A percentile compares a stretch with the other conserved stretches of the same genome.
Conservation (phyloP, 2,329 filamentous ascomycete species). For the Aspergillus ibericus region DNA sequence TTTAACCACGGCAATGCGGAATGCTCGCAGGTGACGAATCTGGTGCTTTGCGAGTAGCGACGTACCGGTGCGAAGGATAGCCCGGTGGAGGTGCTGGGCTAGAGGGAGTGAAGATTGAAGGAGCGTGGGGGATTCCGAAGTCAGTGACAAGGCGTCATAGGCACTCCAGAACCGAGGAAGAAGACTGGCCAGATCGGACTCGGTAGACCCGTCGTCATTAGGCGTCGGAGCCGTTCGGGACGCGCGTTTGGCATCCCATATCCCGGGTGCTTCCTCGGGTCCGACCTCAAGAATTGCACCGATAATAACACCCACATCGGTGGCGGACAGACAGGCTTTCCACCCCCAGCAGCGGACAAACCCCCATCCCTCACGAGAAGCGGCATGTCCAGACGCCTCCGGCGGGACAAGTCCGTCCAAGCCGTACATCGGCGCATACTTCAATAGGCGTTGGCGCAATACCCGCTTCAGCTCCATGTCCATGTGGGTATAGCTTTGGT, state of each 20-base stretch:
- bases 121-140: conserved; percentile 43
- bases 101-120: conserved; percentile 77
- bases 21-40: conserved; percentile 86
- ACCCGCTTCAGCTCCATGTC: conserved; percentile 94
- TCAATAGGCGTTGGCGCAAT: conserved; percentile 78
- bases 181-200: conserved; percentile 34
- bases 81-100: conserved; percentile 84
- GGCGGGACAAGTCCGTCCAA: conserved; percentile 89
- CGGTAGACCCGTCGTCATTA: conserved; percentile 19
- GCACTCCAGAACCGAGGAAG: conserved; percentile 57
- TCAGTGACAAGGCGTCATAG: conserved; percentile 56
- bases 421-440: conserved; percentile 90
- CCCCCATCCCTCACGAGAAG: conserved; percentile 87
- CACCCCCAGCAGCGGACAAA: conserved; percentile 98
- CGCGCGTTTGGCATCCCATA: conserved; percentile 35
- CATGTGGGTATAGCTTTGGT: conserved; percentile 97
- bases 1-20: conserved; percentile 93
- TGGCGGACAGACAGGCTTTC: conserved; percentile 89
- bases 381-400: conserved; percentile 68
- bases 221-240: conserved; percentile 20
- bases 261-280: conserved; percentile 32
- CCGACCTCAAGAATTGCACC: conserved; percentile 93
- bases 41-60: conserved; percentile 89
- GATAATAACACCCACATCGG: conserved; percentile 90
- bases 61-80: conserved; percentile 90